Conservation (phyloP, 2,329 filamentous ascomycete genomes). For the Ascochyta viciae-villosae region DNA sequence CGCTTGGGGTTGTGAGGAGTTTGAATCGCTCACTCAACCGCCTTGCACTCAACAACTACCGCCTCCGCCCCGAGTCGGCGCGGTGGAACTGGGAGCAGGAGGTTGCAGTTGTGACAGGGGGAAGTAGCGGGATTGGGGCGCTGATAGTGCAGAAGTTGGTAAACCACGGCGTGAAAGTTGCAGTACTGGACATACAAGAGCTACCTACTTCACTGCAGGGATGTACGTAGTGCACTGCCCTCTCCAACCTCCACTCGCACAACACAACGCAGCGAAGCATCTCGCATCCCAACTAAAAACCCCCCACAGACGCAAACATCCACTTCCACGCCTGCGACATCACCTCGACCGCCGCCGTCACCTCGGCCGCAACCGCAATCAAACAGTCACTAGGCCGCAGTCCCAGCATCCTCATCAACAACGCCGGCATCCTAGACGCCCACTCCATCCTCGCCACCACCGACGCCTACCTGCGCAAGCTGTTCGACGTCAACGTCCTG, state of each 20-base stretch:
- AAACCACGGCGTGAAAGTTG: conserved; percentile 39
- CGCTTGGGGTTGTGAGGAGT: conserved; percentile 40
- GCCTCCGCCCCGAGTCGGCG: conserved; percentile 44
- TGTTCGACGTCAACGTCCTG: conserved; percentile 49
- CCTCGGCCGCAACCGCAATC: conserved; percentile 31
- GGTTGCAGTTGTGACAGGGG: conserved; percentile 48
- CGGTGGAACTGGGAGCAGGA: conserved; percentile 44
- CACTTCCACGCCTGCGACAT: conserved; percentile 46
- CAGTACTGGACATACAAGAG: conserved; percentile 43
- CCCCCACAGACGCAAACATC: conserved; percentile 35
- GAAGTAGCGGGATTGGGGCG: conserved; percentile 47
- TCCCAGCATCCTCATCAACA: conserved; percentile 47
- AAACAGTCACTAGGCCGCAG: conserved; percentile 25
- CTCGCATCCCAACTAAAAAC: neutral
- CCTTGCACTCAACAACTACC: conserved; percentile 50
- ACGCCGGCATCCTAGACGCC: conserved; percentile 41
- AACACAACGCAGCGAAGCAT: neutral
- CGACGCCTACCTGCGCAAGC: conserved; percentile 40
- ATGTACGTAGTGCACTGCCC: conserved; percentile 23
- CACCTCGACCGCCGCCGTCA: conserved; percentile 32
- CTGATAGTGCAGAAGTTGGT: conserved; percentile 38
- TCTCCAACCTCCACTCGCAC: no score
- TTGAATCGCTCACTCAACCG: conserved; percentile 40
- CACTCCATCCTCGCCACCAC: conserved; percentile 45
- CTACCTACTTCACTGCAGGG: conserved; percentile 36